Evolutionary conservation across 352 stramenopile genomes (phyloP).

Genomic region (Phytophthora sp.): DNA sequence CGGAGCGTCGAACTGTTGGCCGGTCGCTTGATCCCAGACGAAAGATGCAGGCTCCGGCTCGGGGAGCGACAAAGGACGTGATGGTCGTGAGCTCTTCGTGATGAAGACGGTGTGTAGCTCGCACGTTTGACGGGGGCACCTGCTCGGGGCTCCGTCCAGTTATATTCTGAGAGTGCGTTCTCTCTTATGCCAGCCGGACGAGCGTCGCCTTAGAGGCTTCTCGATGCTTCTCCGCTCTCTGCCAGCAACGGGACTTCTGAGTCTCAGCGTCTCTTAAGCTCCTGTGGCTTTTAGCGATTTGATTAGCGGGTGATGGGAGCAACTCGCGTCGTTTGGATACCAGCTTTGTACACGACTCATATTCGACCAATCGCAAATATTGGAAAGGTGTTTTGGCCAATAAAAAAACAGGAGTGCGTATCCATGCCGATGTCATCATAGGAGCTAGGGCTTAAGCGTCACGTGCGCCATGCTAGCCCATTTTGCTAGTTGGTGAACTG

Average conservation of each 20-base stretch:
- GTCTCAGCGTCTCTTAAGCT: background rate
- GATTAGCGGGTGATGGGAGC: conserved; percentile 16
- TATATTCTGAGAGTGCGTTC: conserved; percentile 19
- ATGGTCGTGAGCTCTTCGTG: conserved; percentile 12
- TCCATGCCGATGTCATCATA: conserved; percentile 27
- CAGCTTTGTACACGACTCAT: background rate
- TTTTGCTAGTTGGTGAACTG: conserved; percentile 26
- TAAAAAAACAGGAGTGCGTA: background rate
- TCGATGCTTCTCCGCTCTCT: conserved; percentile 16
- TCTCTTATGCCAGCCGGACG: background rate
- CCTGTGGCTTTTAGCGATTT: conserved; percentile 8
- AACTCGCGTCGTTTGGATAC: conserved; percentile 13
- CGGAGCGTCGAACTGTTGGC: background rate
- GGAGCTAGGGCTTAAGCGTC: conserved; percentile 1
- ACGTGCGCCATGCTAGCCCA: background rate
- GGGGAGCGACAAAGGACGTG: conserved; percentile 27
- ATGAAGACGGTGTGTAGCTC: background rate
- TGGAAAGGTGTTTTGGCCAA: conserved; percentile 3
- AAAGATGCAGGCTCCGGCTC: conserved; percentile 16
- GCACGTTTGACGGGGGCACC: conserved; percentile 25
- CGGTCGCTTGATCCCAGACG: conserved; percentile 11
- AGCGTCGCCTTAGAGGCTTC: background rate
- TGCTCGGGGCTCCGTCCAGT: conserved; percentile 33
- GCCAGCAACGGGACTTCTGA: conserved; percentile 13
- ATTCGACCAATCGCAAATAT: conserved; percentile 12